Percentiles rank a stretch among this genome's conserved stretches.
These are phyloP conservation scores for Pseudopyricularia cyperi DNA, from an alignment of 2,329 filamentous ascomycete species.

Conservation along the genomic window DNA sequence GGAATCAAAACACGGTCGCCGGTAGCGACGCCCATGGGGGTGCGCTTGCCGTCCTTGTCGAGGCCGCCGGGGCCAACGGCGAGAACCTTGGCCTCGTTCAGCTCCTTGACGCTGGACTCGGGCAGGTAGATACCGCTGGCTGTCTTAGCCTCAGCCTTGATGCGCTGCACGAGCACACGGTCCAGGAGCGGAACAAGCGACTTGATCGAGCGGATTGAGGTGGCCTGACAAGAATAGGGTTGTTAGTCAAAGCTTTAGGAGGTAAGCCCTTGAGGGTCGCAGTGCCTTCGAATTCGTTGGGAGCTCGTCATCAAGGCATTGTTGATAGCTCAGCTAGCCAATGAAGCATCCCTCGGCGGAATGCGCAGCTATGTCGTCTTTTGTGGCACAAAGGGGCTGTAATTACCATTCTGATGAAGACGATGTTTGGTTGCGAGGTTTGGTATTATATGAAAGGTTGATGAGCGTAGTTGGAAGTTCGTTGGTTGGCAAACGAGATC, in stretches of 20 bases:
- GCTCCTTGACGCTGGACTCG: conserved; percentile 91
- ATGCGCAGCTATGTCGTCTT: no score
- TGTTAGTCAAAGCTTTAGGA: not conserved
- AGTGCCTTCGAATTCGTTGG: not conserved
- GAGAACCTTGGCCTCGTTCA: conserved; percentile 94
- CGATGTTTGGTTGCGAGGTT: not conserved
- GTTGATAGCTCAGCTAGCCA: no score
- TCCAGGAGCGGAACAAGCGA: conserved; percentile 90
- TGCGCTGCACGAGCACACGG: conserved; percentile 93
- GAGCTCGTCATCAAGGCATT: not conserved
- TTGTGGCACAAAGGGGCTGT: no score
- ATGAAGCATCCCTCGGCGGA: no score
- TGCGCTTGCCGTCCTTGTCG: conserved; percentile 79
- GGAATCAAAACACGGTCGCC: conserved; percentile 95
- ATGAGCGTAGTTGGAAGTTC: not conserved
- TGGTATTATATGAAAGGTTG: not conserved
- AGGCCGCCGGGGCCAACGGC: conserved; percentile 84
- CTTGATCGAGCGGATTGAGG: conserved; percentile 87
- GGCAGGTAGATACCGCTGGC: conserved; percentile 95
- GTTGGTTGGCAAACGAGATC: not conserved
- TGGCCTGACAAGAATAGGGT: conserved; percentile 29
- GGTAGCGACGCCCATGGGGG: conserved; percentile 67
- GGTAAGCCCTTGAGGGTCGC: not conserved
- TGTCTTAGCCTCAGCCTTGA: conserved; percentile 96
- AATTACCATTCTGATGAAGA: not conserved